Conservation (phyloP, 331 rosid genomes). For the Pyracantha coccinea region DNA sequence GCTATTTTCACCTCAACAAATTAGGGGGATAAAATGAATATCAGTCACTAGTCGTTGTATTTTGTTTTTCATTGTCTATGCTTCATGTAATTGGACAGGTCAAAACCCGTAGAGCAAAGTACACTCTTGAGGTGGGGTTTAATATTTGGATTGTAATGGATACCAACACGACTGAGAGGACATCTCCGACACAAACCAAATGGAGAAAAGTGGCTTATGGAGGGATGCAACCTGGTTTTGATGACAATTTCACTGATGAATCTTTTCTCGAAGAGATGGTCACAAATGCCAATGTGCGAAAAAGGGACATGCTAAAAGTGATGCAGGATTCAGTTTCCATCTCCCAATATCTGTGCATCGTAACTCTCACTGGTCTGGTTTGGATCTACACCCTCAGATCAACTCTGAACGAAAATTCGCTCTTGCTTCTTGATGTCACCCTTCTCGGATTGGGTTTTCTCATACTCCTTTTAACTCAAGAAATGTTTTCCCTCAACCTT, state of each 20-base stretch:
- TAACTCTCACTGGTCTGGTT: conserved; percentile 63
- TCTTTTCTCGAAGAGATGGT: conserved; percentile 79
- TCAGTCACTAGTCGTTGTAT: background rate
- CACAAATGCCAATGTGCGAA: conserved; percentile 79
- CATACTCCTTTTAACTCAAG: conserved; percentile 58
- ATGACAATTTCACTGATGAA: conserved; percentile 66
- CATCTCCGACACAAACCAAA: conserved; percentile 24
- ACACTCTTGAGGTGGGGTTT: background rate
- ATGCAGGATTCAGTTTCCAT: conserved; percentile 72
- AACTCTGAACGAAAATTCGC: conserved; percentile 53
- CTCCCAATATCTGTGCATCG: conserved; percentile 71
- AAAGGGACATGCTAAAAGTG: conserved; percentile 66
- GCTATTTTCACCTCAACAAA: background rate
- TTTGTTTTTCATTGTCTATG: background rate
- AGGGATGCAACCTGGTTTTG: conserved; percentile 84
- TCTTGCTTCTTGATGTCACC: conserved; percentile 47
- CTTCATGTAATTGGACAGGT: background rate
- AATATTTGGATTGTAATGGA: conserved; percentile 11
- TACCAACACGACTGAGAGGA: conserved; percentile 11
- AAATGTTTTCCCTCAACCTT: conserved; percentile 55
- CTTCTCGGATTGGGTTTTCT: conserved; percentile 64
- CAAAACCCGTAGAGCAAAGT: background rate
- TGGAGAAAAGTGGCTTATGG: conserved; percentile 90
- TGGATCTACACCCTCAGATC: conserved; percentile 61
- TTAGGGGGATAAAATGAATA: background rate